These are phyloP conservation scores for Collariella sp. DNA, from an alignment of 495 filamentous ascomycete genomes.

Conservation along the genomic window DNA sequence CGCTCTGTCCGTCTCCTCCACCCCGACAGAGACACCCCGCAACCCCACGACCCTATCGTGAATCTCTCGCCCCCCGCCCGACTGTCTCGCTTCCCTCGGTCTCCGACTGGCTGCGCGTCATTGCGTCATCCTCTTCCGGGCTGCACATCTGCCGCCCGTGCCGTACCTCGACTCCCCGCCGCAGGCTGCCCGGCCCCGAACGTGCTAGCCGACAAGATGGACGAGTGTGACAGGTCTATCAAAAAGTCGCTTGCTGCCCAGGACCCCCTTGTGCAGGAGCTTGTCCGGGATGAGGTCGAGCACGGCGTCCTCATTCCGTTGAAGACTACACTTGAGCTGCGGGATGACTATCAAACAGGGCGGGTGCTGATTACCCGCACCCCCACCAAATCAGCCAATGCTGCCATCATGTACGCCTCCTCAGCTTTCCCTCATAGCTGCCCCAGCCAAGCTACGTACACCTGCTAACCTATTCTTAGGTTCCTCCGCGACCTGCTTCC, in stretches of 20 bases:
- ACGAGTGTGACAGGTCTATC: conserved; percentile 20
- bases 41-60: not conserved
- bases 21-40: not conserved
- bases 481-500: conserved; percentile 42
- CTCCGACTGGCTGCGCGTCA: not conserved
- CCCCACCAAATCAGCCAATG: conserved; percentile 44
- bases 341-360: conserved; percentile 39
- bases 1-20: not conserved
- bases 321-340: conserved; percentile 47
- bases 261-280: conserved; percentile 22
- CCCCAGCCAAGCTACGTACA: not conserved
- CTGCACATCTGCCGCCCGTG: not conserved
- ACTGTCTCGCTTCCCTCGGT: not conserved
- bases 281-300: conserved; percentile 25
- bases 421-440: not conserved
- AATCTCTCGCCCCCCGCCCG: not conserved
- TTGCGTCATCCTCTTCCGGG: not conserved
- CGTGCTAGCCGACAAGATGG: conserved; percentile 15
- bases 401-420: conserved; percentile 42
- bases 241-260: conserved; percentile 19
- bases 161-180: not conserved
- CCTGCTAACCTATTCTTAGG: conserved; percentile 24
- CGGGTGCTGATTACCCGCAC: conserved; percentile 46
- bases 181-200: not conserved
- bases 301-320: conserved; percentile 43